A percentile compares a stretch with the other conserved stretches of the same genome.
These are phyloP conservation scores for Aspergillus tamarii DNA, from an alignment of 2,329 filamentous ascomycete species.

Conservation along the genomic window DNA sequence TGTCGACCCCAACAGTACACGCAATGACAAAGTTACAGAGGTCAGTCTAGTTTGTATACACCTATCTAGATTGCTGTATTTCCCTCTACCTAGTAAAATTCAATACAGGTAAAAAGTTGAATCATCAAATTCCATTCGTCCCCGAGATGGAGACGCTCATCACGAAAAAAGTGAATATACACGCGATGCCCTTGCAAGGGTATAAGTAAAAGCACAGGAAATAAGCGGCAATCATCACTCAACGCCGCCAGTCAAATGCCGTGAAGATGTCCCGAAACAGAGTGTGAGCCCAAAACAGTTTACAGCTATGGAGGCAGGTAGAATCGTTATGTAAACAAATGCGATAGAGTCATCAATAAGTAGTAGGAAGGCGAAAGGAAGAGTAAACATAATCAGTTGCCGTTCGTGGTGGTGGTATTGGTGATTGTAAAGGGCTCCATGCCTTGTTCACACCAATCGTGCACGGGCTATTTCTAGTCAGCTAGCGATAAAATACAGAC, in stretches of 20 bases:
- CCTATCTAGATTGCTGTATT: not conserved
- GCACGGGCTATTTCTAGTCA: slow-evolving; percentile 41
- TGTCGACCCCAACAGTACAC: not conserved
- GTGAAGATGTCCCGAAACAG: not conserved
- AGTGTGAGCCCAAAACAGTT: not conserved
- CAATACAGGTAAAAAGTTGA: not conserved
- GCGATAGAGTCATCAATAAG: not conserved
- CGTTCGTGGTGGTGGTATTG: slow-evolving; percentile 3
- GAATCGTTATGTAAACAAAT: slow-evolving; percentile 2
- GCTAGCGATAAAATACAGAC: not conserved
- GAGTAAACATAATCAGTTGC: not conserved
- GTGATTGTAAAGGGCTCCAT: slow-evolving; percentile 17
- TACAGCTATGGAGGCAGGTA: not conserved
- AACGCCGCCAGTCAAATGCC: slow-evolving; percentile 2
- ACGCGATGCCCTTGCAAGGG: not conserved
- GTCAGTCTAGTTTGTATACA: not conserved
- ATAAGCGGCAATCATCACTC: not conserved
- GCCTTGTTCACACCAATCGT: slow-evolving; percentile 49
- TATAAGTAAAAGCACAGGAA: not conserved
- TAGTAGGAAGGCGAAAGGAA: not conserved
- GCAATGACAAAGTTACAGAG: not conserved
- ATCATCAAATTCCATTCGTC: not conserved
- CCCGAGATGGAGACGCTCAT: not conserved
- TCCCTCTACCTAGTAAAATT: not conserved
- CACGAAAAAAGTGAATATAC: not conserved